These are phyloP conservation scores for Diutina mesorugosa DNA, from an alignment of 1,139 yeast species.

Conservation along the genomic window DNA sequence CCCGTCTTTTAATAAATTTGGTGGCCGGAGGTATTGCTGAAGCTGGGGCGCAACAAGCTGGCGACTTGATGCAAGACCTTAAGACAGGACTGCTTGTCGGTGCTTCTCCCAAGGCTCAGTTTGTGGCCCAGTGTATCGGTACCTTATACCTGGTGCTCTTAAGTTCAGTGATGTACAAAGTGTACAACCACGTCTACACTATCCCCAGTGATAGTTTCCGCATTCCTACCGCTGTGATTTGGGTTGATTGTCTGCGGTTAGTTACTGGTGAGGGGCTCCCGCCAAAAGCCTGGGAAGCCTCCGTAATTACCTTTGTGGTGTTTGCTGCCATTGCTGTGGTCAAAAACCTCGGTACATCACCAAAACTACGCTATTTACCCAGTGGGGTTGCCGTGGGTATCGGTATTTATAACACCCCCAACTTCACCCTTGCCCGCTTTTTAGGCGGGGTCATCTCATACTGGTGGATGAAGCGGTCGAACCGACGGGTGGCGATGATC, in stretches of 20 bases:
- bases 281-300: constrained; percentile 54
- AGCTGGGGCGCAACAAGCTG: constrained; percentile 99
- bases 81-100: constrained; percentile 89
- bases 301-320: constrained; percentile 50
- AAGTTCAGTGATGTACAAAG: constrained; percentile 69
- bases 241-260: constrained; percentile 92
- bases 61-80: constrained; percentile 93
- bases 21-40: constrained; percentile 97
- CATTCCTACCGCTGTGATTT: constrained; percentile 88
- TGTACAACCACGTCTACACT: constrained; percentile 69
- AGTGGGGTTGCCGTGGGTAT: constrained; percentile 96
- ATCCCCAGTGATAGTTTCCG: constrained; percentile 76
- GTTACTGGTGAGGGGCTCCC: constrained; percentile 91
- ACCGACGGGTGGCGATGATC: constrained; percentile 53
- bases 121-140: constrained; percentile 79
- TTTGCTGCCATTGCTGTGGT: constrained; percentile 61
- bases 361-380: constrained; percentile 52
- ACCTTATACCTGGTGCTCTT: constrained; percentile 71
- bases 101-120: constrained; percentile 89
- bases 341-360: constrained; percentile 32
- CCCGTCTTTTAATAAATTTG: constrained; percentile 69
- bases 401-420: constrained; percentile 89
- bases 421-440: constrained; percentile 86
- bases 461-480: constrained; percentile 34
- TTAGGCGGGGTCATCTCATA: constrained; percentile 74